A percentile compares a stretch with the other conserved stretches of the same genome.
Conservation (phyloP, 139 green algal species). For the Coelastrella sp. region DNA sequence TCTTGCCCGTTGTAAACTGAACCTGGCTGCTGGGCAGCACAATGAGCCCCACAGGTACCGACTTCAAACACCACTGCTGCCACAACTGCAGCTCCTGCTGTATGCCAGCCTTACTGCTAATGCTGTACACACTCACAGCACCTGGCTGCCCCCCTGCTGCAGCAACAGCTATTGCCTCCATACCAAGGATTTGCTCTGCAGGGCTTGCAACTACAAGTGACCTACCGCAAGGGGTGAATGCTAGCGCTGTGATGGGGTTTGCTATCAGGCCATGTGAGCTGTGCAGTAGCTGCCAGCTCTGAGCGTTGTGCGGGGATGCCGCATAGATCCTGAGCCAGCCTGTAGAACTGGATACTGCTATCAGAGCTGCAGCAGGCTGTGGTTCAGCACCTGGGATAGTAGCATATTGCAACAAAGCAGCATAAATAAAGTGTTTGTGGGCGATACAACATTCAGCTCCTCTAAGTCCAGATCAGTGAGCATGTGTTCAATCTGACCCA, state of each 20-base stretch:
- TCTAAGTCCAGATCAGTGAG: too few relatives aligned
- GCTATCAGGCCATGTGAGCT: slow-evolving; percentile 18
- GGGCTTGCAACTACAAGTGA: slow-evolving; percentile 24
- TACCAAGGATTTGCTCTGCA: not conserved
- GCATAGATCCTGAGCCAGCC: slow-evolving; percentile 24
- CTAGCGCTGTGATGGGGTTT: slow-evolving; percentile 19
- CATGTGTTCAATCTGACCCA: too few relatives aligned
- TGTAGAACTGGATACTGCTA: not conserved
- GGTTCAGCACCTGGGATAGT: not conserved
- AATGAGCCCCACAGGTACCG: not conserved
- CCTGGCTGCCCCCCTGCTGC: slow-evolving; percentile 34
- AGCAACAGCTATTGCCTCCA: slow-evolving; percentile 22
- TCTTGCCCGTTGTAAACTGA: slow-evolving; percentile 9
- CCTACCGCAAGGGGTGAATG: slow-evolving; percentile 12
- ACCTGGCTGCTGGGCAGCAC: slow-evolving; percentile 27
- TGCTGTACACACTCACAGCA: slow-evolving; percentile 6
- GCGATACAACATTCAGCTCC: too few relatives aligned
- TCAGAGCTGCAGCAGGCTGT: slow-evolving; percentile 1
- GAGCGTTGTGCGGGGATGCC: not conserved
- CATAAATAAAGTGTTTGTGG: too few relatives aligned
- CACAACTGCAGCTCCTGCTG: slow-evolving; percentile 38
- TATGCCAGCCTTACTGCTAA: not conserved
- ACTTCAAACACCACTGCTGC: slow-evolving; percentile 36
- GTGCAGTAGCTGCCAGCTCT: slow-evolving; percentile 40
- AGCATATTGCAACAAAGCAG: too few relatives aligned